Evolutionary conservation across 1,284 basidiomycete species (phyloP).

Genomic region (Ustilago cynodontis): DNA sequence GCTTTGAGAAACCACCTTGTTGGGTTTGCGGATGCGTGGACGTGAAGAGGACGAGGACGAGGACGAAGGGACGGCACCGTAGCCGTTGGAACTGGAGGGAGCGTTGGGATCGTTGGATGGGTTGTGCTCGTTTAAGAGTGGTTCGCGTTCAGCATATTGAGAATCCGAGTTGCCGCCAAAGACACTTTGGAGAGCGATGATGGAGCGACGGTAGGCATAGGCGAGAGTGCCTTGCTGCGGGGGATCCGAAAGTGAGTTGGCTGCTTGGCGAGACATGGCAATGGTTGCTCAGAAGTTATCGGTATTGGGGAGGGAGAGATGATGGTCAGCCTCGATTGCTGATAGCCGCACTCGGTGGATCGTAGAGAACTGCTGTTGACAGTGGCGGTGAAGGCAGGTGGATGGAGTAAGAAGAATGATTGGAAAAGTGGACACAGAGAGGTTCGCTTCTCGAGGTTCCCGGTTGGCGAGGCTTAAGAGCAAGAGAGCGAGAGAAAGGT

Average conservation of each 20-base stretch:
- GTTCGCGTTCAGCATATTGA: conserved; percentile 56
- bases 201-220: conserved; percentile 57
- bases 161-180: conserved; percentile 49
- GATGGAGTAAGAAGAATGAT: neutral
- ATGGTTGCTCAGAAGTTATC: too few relatives aligned
- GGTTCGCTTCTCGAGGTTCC: too few relatives aligned
- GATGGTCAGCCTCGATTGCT: neutral
- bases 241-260: conserved; percentile 45
- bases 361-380: neutral
- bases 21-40: conserved; percentile 73
- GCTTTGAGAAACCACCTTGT: conserved; percentile 60
- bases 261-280: conserved; percentile 34
- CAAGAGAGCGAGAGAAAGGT: neutral
- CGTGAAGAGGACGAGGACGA: conserved; percentile 27
- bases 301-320: conserved; percentile 9
- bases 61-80: conserved; percentile 38
- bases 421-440: too few relatives aligned
- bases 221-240: conserved; percentile 53
- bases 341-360: too few relatives aligned
- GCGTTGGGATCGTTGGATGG: conserved; percentile 2
- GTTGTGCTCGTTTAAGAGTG: conserved; percentile 38
- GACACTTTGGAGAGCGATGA: conserved; percentile 55
- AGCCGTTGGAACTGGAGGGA: conserved; percentile 24
- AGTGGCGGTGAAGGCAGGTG: neutral
- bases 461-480: too few relatives aligned